A percentile compares a stretch with the other conserved stretches of the same genome.
phyloP scores from a whole-genome alignment of 177 flowering plant species.

The Telopea speciosissima region DNA sequence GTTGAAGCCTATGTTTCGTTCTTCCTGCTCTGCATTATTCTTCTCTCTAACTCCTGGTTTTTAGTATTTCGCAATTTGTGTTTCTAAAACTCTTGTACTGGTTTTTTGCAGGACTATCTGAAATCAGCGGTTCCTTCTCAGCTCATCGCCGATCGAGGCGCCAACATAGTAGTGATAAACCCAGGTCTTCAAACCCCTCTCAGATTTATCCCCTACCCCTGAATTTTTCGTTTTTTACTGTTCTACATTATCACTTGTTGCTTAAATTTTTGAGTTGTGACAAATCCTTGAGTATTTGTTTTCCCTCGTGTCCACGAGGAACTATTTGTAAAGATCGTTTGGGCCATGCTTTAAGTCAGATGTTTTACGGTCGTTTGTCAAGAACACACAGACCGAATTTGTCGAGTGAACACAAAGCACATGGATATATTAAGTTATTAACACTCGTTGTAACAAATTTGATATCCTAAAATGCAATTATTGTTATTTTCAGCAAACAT shows the following conservation, averaged over 20 bases:
- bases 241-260: not conserved
- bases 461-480: no score
- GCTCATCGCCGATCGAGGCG: slow-evolving; percentile 77
- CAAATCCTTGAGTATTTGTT: not conserved
- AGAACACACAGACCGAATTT: not conserved
- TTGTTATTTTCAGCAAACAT: no score
- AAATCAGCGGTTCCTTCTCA: slow-evolving; percentile 86
- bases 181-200: slow-evolving; percentile 51
- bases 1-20: not conserved
- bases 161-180: slow-evolving; percentile 80
- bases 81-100: not conserved
- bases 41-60: not conserved
- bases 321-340: not conserved
- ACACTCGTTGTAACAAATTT: not conserved
- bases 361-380: not conserved
- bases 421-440: no score
- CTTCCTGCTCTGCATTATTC: not conserved
- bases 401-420: not conserved
- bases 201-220: not conserved
- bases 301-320: not conserved
- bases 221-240: not conserved
- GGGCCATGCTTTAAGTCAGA: not conserved
- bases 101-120: slow-evolving; percentile 61
- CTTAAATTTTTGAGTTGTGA: not conserved
- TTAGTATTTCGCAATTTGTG: not conserved